Evolutionary conservation across 495 filamentous ascomycete genomes (phyloP).

Genomic region (Neurospora cerealis): DNA sequence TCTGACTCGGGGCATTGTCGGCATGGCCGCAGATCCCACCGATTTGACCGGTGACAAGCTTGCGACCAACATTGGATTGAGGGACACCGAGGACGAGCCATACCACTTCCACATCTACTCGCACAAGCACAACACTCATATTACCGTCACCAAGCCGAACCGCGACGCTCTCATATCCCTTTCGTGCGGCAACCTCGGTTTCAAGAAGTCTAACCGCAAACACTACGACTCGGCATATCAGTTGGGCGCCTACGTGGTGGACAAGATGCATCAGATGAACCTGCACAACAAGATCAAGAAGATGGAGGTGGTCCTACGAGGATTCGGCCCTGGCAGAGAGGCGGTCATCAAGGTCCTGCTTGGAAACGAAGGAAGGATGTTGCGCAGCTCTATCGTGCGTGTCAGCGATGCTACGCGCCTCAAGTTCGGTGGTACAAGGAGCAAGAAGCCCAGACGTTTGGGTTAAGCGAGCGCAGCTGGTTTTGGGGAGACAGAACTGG

Average conservation of each 20-base stretch:
- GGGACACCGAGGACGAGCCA: slow-evolving; percentile 34
- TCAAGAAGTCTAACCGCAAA: slow-evolving; percentile 66
- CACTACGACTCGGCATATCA: slow-evolving; percentile 93
- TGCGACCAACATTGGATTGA: slow-evolving; percentile 5
- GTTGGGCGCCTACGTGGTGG: slow-evolving; percentile 66
- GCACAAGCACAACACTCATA: slow-evolving; percentile 85
- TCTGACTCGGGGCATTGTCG: slow-evolving; percentile 2
- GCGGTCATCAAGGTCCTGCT: slow-evolving; percentile 81
- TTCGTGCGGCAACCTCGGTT: slow-evolving; percentile 74
- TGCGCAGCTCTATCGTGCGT: slow-evolving; percentile 60
- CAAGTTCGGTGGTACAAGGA: slow-evolving; percentile 93
- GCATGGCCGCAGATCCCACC: neutral
- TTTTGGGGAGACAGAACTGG: neutral
- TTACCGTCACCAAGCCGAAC: slow-evolving; percentile 77
- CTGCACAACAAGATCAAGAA: slow-evolving; percentile 47
- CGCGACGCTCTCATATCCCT: slow-evolving; percentile 65
- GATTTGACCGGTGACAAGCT: slow-evolving; percentile 3
- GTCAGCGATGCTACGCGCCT: slow-evolving; percentile 77
- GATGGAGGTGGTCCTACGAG: slow-evolving; percentile 69
- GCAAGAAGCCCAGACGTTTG: slow-evolving; percentile 69
- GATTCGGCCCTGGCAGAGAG: slow-evolving; percentile 77
- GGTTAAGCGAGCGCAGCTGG: slow-evolving; percentile 38
- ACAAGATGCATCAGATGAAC: slow-evolving; percentile 66
- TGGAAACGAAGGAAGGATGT: slow-evolving; percentile 65
- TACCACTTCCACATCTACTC: slow-evolving; percentile 82